These are phyloP conservation scores for Amphicarpaea edgeworthii DNA, from an alignment of 306 rosid genomes.

Conservation along the genomic window DNA sequence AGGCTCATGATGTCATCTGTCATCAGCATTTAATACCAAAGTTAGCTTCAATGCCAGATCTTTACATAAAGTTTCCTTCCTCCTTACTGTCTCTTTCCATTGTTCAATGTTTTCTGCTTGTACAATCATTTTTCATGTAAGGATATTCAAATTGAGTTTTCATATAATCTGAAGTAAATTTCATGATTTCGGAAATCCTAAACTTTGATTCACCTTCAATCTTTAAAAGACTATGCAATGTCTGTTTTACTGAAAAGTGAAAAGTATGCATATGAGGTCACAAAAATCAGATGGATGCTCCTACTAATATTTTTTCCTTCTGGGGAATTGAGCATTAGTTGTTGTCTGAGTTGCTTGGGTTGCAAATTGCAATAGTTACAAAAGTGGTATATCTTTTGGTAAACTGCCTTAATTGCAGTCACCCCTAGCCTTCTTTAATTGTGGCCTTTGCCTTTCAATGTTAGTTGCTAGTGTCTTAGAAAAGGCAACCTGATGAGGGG, in stretches of 20 bases:
- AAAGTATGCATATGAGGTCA: conserved; percentile 5
- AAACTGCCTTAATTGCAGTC: too few relatives aligned
- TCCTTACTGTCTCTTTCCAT: not conserved
- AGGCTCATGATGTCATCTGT: not conserved
- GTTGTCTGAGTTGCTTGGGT: conserved; percentile 21
- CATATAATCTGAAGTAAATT: conserved; percentile 19
- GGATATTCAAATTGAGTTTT: conserved; percentile 13
- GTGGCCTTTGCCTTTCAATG: too few relatives aligned
- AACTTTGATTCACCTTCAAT: conserved; percentile 6
- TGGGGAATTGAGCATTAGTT: conserved; percentile 19
- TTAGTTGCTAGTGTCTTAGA: too few relatives aligned
- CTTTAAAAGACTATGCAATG: not conserved
- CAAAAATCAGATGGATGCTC: conserved; percentile 30
- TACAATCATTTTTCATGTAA: conserved; percentile 17
- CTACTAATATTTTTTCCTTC: not conserved
- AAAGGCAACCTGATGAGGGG: too few relatives aligned
- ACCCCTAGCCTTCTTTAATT: too few relatives aligned
- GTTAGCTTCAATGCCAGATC: conserved; percentile 19
- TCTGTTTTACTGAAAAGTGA: not conserved
- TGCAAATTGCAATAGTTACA: not conserved
- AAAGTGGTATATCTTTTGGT: not conserved
- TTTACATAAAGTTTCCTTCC: conserved; percentile 3
- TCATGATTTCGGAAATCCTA: conserved; percentile 28
- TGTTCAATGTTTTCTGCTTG: conserved; percentile 17
- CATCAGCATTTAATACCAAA: conserved; percentile 34